phyloP scores from a whole-genome alignment of 768 basidiomycete species.

The Chiua virens region DNA sequence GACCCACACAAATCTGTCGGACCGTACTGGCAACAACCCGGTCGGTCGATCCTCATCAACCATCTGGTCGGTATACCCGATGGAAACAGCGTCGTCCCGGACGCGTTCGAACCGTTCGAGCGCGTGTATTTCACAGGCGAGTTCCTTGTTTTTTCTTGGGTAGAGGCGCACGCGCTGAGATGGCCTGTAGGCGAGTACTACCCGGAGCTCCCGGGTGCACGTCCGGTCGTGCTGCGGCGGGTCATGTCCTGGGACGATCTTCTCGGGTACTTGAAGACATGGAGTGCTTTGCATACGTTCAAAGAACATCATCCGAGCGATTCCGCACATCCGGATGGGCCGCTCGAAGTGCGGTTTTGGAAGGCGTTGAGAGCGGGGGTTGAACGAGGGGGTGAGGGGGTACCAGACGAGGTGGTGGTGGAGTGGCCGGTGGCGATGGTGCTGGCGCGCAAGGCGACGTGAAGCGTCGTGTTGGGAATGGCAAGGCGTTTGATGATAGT shows the following conservation, averaged over 20 bases:
- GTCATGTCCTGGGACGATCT: conserved; percentile 65
- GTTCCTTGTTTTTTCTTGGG: too few species aligned
- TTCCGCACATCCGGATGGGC: conserved; percentile 45
- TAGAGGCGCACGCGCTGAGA: too few species aligned
- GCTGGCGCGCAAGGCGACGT: conserved; percentile 10
- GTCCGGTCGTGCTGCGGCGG: conserved; percentile 52
- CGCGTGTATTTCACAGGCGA: conserved; percentile 65
- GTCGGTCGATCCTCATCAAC: conserved; percentile 69
- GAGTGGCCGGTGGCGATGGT: conserved; percentile 41
- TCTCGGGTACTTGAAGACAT: conserved; percentile 67
- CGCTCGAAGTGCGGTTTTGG: conserved; percentile 67
- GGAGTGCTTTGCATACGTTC: conserved; percentile 68
- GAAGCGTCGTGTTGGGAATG: too few species aligned
- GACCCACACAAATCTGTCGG: conserved; percentile 59
- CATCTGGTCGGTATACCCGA: conserved; percentile 69
- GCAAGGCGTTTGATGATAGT: too few species aligned
- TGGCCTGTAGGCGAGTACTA: too few species aligned
- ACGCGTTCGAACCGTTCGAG: conserved; percentile 42
- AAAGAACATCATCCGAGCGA: conserved; percentile 65
- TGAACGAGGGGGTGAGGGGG: conserved; percentile 18
- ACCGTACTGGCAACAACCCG: conserved; percentile 79
- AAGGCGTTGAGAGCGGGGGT: conserved; percentile 46
- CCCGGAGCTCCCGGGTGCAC: conserved; percentile 35
- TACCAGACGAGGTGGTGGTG: conserved; percentile 32
- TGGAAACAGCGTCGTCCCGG: conserved; percentile 36